Conservation (phyloP, 345 rosid genomes). For the Arabidopsis thaliana region DNA sequence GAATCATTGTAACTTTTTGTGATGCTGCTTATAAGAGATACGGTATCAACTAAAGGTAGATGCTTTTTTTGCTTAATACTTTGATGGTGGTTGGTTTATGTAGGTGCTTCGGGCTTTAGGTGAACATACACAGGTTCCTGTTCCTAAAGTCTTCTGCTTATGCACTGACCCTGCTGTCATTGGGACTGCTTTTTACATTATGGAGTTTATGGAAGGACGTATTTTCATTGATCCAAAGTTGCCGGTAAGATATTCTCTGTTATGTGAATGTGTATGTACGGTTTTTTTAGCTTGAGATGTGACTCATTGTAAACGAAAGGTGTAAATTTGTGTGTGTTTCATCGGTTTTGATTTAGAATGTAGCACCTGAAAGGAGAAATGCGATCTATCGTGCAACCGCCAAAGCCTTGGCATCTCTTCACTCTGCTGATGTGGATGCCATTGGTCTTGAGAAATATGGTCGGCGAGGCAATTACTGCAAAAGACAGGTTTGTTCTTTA, state of each 20-base stretch:
- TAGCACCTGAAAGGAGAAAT: slow-evolving; percentile 64
- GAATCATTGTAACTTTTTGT: neutral
- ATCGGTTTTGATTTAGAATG: slow-evolving; percentile 54
- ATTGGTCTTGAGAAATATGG: slow-evolving; percentile 85
- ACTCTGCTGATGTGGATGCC: slow-evolving; percentile 75
- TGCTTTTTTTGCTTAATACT: slow-evolving; percentile 14
- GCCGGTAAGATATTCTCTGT: slow-evolving; percentile 52
- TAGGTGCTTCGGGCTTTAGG: slow-evolving; percentile 88
- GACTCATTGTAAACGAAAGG: neutral
- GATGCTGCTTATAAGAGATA: neutral
- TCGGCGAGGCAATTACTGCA: slow-evolving; percentile 75
- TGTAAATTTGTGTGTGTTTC: slow-evolving; percentile 23
- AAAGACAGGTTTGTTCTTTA: slow-evolving; percentile 67
- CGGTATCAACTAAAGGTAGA: slow-evolving; percentile 22
- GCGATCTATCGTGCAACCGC: slow-evolving; percentile 76
- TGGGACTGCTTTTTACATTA: slow-evolving; percentile 91
- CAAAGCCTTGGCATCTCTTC: slow-evolving; percentile 76
- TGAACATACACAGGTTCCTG: slow-evolving; percentile 77
- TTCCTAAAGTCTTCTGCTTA: slow-evolving; percentile 81
- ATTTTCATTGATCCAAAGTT: slow-evolving; percentile 75
- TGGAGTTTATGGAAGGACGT: slow-evolving; percentile 96
- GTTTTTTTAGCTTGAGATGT: slow-evolving; percentile 14
- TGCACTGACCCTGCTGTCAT: slow-evolving; percentile 72
- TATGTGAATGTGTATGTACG: neutral
- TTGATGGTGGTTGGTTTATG: slow-evolving; percentile 16